Evolutionary conservation across 257 asterid genomes (phyloP), one percentile per base, ranked within the genome.

Genomic region (Fraxinus cuspidata): DNA sequence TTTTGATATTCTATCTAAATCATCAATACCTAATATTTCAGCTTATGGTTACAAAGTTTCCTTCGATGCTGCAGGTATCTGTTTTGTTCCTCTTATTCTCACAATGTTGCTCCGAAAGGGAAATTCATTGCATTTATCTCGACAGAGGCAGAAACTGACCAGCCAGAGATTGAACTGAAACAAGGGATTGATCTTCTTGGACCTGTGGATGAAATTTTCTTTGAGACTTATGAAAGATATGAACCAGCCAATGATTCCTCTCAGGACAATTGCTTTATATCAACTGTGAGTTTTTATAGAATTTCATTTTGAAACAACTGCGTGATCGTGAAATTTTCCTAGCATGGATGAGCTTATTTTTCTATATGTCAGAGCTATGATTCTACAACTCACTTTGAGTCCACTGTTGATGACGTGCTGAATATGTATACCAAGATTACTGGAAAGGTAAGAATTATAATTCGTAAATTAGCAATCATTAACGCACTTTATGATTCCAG

Each of bases 31-130:
- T 65, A 35, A 27, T 19, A 29, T 7, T 72, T 40, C 49, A 69
- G 63, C 68, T 21, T 76, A 74, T 60, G 27, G 38, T 28, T 42
- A 25, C 37, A 12, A 47, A 71, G 34, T 40, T 23, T 58, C 72
- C 40, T 70, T 38, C 63, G 63, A 78, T 72, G 34, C 25, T 73
- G 71, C 83, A 95, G 99, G 99, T 95, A 95, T 80, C 83, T 95
- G 74, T 95, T 95, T 74, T 95, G 99, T 78, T 95, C 97, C 86
- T 95, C 99, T 71, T 95, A 92, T 79, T 87, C 99, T 70, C 99
- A 95, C 90, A 95, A 93, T 84, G 98, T 95, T 83, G 99, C 99
- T 56, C 99, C 99, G 2, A 90, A 92, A 87, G 98, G 98, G 72
- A 95, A 95, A 80, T 95, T 79, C 83, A 95, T 95, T 71, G 99